Base-by-base conservation (phyloP, 306 rosid species). In the Rosa multiflora region DNA sequence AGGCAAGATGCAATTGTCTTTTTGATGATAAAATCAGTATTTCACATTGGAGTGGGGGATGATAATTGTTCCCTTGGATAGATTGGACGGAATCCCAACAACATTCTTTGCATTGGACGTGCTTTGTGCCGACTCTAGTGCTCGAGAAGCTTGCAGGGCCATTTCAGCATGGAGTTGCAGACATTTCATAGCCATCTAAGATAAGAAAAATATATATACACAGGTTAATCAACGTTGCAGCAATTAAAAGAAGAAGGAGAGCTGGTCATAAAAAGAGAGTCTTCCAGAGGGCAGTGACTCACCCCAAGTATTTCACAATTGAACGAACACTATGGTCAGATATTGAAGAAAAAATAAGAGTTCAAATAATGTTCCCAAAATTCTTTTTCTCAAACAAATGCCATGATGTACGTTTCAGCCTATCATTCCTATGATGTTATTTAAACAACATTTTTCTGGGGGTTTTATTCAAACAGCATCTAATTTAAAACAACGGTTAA, bases 111-210 rank as follows among this genome's bases (percentile, higher is more conserved):
- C 70, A 78, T 79, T 84, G 76, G 84, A 67, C 14, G 90, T 77
- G 71, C 85, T 88, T 82, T 88, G 89, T 75, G 82, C 74, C 13
- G 97, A 90, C 79, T 95, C 96, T 78, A 95, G 78, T 1, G 94
- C 88, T 84, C 99, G 87, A 42, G 99, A 76, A 72, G 99, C 90
- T 85, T 88, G 99, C 79, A 92, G 98, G 66, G 99, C 99, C 98
- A 95, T 89, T 87, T 95, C 99, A 6, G 96, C 90, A 76, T 95
- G 98, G 67, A 95, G 96, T 88, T 88, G 96, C 55, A 92, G 83
- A 80, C 98, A 92, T 78, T 87, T 82, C 90, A 90, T 78, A 75
- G 98, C 99, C 96, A 91, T 92, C 98, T 92, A 67, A 69, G 26
- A 80, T 8, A 9, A 66, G 51, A 37, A 55, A 29, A 13, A 43